phyloP scores from a whole-genome alignment of 768 basidiomycete species.

The Trichaptum fuscoviolaceum region DNA sequence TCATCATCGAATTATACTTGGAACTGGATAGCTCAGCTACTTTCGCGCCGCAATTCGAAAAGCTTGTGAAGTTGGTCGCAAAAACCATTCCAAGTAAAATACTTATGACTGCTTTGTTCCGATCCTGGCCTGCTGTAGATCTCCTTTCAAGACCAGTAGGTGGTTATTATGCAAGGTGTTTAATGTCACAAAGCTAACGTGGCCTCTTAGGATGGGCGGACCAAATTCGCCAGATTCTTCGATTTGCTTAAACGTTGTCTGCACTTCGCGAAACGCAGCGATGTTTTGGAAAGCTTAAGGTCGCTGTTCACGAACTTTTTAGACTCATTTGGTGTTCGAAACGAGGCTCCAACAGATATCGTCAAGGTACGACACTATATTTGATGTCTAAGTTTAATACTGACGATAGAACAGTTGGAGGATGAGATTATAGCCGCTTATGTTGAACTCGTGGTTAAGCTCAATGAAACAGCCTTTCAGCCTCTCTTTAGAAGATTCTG shows the following conservation, averaged over 20 bases:
- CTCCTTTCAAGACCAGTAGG: constrained; percentile 11
- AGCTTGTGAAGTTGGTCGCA: constrained; percentile 57
- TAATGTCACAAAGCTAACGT: constrained; percentile 10
- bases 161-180: background rate
- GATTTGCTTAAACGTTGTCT: constrained; percentile 60
- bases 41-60: constrained; percentile 25
- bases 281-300: constrained; percentile 62
- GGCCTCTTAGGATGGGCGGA: background rate
- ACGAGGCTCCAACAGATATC: constrained; percentile 18
- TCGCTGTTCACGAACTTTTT: constrained; percentile 73
- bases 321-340: constrained; percentile 60
- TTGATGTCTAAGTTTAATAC: constrained; percentile 1
- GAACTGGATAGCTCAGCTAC: constrained; percentile 33
- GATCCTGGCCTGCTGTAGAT: constrained; percentile 45
- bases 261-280: constrained; percentile 56
- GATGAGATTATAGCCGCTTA: constrained; percentile 61
- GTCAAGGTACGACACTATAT: background rate
- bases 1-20: constrained; percentile 53
- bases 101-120: constrained; percentile 59
- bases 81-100: constrained; percentile 66
- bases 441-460: constrained; percentile 83
- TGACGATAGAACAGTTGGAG: constrained; percentile 39
- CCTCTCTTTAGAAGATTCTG: constrained; percentile 88
- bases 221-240: constrained; percentile 42
- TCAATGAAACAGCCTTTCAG: constrained; percentile 88